A percentile compares a stretch with the other conserved stretches of the same genome.
Conservation (phyloP, 2,329 filamentous ascomycete species). For the Pseudopyrenochaeta lycopersici region DNA sequence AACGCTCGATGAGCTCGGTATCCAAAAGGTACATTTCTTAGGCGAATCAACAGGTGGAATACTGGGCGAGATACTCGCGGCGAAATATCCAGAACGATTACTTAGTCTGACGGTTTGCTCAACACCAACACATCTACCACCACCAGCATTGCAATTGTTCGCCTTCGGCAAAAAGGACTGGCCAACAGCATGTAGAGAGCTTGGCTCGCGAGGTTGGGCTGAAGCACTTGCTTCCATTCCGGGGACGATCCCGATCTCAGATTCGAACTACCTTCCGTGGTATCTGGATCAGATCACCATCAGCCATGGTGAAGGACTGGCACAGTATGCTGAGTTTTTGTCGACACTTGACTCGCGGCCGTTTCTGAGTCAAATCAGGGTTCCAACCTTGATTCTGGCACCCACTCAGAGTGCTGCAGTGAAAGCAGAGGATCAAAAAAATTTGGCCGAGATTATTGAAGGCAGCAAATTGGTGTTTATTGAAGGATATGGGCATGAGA, state of each 20-base stretch:
- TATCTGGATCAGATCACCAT: constrained; percentile 41
- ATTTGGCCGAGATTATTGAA: constrained; percentile 21
- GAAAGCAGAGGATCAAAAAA: constrained; percentile 38
- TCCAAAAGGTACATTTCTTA: constrained; percentile 45
- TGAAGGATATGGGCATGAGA: constrained; percentile 45
- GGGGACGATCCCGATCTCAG: constrained; percentile 39
- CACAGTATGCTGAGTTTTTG: constrained; percentile 46
- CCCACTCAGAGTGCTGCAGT: constrained; percentile 46
- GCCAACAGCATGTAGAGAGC: constrained; percentile 38
- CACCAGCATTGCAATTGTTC: constrained; percentile 38
- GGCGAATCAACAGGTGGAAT: constrained; percentile 48
- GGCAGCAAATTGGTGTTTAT: constrained; percentile 35
- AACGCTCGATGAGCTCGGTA: constrained; percentile 43
- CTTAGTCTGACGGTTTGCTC: constrained; percentile 44
- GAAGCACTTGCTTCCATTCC: constrained; percentile 38
- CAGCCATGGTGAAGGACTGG: constrained; percentile 42
- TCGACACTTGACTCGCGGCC: constrained; percentile 42
- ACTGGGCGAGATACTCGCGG: constrained; percentile 46
- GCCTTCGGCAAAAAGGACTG: constrained; percentile 39
- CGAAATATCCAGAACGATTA: constrained; percentile 38
- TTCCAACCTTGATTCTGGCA: constrained; percentile 44
- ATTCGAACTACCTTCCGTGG: constrained; percentile 41
- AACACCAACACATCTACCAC: constrained; percentile 38
- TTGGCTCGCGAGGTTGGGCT: constrained; percentile 46
- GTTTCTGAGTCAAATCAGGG: constrained; percentile 34